Conservation (phyloP, 352 stramenopile species). For the Saprolegnia diclina region DNA sequence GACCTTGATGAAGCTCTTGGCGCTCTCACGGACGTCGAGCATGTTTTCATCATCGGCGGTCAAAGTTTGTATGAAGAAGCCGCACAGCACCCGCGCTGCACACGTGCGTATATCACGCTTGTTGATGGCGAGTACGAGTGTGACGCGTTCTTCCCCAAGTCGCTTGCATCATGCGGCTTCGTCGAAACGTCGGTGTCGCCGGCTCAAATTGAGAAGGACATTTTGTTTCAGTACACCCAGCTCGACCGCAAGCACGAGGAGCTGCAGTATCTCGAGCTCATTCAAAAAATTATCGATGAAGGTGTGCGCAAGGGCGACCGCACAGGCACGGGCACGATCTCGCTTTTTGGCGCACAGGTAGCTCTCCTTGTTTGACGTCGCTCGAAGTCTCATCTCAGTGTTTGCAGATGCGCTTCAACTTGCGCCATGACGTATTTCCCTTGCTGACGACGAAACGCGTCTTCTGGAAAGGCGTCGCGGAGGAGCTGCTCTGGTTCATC, state of each 20-base stretch:
- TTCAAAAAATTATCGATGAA: conserved; percentile 94
- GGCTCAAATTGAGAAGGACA: conserved; percentile 66
- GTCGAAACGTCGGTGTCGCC: conserved; percentile 36
- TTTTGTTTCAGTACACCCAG: conserved; percentile 74
- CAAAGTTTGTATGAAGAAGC: conserved; percentile 92
- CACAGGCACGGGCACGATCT: conserved; percentile 97
- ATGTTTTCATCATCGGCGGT: conserved; percentile 98
- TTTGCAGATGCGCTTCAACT: conserved; percentile 87
- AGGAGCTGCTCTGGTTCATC: conserved; percentile 99
- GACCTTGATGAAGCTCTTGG: conserved; percentile 90
- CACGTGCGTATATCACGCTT: conserved; percentile 86
- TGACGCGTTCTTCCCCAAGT: conserved; percentile 88
- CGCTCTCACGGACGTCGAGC: conserved; percentile 77
- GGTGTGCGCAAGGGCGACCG: conserved; percentile 93
- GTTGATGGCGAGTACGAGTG: conserved; percentile 87
- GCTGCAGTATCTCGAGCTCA: conserved; percentile 87
- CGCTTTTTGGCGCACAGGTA: conserved; percentile 98
- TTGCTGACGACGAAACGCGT: conserved; percentile 99
- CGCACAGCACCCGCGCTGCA: conserved; percentile 75
- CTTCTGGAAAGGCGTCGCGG: conserved; percentile 98
- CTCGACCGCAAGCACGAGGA: conserved; percentile 57
- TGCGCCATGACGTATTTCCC: conserved; percentile 93
- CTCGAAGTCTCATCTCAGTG: background rate
- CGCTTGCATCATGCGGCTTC: conserved; percentile 56
- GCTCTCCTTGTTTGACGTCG: conserved; percentile 1